Percentiles rank a stretch among this genome's conserved stretches.
Conservation (phyloP, 768 basidiomycete genomes). For the Lactifluus pinguis region DNA sequence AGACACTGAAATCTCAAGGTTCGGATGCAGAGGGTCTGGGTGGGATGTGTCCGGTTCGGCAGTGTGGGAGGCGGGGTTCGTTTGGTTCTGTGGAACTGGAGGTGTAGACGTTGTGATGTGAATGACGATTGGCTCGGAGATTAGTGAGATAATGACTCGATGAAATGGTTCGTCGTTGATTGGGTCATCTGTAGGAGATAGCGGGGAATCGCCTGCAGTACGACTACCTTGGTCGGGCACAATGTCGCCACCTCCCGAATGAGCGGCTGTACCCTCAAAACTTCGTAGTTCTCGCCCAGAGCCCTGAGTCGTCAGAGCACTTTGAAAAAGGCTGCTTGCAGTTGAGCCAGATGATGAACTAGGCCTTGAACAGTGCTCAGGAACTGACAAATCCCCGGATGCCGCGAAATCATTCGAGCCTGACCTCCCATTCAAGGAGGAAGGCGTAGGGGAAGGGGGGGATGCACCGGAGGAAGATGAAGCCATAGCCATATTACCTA, state of each 20-base stretch:
- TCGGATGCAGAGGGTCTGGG: constrained; percentile 5
- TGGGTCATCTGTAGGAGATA: not conserved
- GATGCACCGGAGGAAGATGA: constrained; percentile 45
- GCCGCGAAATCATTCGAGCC: constrained; percentile 54
- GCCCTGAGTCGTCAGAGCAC: constrained; percentile 32
- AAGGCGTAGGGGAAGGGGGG: constrained; percentile 9
- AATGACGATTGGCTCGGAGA: constrained; percentile 15
- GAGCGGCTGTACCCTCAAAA: not conserved
- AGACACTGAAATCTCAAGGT: constrained; percentile 12
- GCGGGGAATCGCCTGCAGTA: not conserved
- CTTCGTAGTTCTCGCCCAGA: not conserved
- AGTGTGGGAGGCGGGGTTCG: not conserved
- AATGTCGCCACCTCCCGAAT: not conserved
- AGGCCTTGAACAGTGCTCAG: constrained; percentile 29
- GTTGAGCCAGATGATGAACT: constrained; percentile 33
- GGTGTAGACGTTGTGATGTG: constrained; percentile 13
- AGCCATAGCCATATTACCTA: constrained; percentile 25
- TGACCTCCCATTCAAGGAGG: constrained; percentile 17
- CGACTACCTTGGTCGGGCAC: not conserved
- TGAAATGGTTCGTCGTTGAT: not conserved
- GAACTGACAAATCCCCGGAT: constrained; percentile 71
- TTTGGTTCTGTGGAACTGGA: not conserved
- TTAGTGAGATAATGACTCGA: constrained; percentile 12
- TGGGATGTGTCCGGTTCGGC: not conserved
- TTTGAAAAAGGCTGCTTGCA: constrained; percentile 69